Percentiles rank a stretch among this genome's conserved stretches.
These are phyloP conservation scores for Salix caprea DNA, from an alignment of 345 rosid genomes.

Conservation along the genomic window DNA sequence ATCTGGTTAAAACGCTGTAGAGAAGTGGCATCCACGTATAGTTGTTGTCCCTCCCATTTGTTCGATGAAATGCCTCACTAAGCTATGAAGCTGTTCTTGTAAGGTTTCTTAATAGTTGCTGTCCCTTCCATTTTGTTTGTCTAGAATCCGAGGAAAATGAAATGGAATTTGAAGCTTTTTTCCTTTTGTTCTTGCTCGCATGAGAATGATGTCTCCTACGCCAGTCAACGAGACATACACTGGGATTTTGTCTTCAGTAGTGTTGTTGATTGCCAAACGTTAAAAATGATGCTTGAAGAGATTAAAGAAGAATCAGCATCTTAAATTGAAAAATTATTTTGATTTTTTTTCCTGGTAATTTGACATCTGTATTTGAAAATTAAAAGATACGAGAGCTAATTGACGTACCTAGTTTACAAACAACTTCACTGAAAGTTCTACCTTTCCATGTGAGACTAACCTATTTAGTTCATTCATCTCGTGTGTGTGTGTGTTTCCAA, in stretches of 20 bases:
- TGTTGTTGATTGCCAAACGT: no score
- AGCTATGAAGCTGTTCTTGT: neutral
- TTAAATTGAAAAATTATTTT: no score
- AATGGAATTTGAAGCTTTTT: neutral
- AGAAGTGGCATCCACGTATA: neutral
- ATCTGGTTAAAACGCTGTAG: neutral
- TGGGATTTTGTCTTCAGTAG: neutral
- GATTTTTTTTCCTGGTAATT: no score
- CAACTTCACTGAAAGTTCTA: neutral
- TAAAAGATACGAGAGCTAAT: no score
- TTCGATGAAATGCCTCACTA: conserved; percentile 25
- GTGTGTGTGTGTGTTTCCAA: neutral
- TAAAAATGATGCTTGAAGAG: neutral
- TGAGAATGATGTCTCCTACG: no score
- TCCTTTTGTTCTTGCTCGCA: neutral
- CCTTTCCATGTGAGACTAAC: neutral
- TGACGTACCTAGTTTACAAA: no score
- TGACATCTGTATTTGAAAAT: no score
- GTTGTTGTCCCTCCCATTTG: neutral
- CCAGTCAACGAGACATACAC: neutral
- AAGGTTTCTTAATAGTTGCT: neutral
- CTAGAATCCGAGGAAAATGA: no score
- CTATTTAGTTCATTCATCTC: neutral
- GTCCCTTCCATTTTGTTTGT: no score
- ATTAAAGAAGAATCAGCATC: neutral